Base-by-base conservation (phyloP, 202 grass and related monocot species). In the Carex sylvatica region DNA sequence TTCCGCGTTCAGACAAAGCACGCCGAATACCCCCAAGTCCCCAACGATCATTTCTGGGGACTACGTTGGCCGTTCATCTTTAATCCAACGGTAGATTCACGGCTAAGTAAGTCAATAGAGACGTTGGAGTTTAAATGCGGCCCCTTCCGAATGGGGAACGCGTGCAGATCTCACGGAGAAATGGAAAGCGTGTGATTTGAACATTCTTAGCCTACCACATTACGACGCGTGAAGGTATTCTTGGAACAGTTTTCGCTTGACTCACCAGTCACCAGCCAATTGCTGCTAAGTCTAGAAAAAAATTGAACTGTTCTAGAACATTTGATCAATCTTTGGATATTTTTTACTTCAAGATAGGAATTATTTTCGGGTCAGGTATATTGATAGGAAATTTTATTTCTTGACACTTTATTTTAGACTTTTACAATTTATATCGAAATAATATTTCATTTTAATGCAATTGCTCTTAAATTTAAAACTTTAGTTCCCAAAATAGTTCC, bases 181-280 rank as follows among this genome's bases (percentile, higher is more conserved):
- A 53, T 74, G n/a, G 70, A 74, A 74, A 53, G 22, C 70, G 70
- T 74, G 70, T 74, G 70, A 74, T 52, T 58, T 53, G 23, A 76
- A 76, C 23, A 26, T 76, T 76, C 73, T 76, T 56, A 7, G 44
- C 22, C 18, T 58, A 58, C 28, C 30, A 11, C 6, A 20, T 55
- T 28, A 69, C 6, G 20, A 19, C 72, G 72, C 51, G 72, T 76
- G 12, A 56, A 55, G 26, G 24, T 75, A 14, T 70, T 70, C 9
- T 49, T 0, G 7, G 68, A 72, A 51, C 22, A 70, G 12, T 73
- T 73, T 12, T 4, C 40, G 6, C 11, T 47, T 49, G 24, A 52
- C 11, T 0, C 31, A 72, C 47, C 72, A 2, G 6, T 0, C 31
- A 72, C 47, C 72, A 2, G 6, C 74, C 74, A 77, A 77, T 77